Conservation (phyloP, 352 stramenopile genomes). For the Ophiocytium majus region DNA sequence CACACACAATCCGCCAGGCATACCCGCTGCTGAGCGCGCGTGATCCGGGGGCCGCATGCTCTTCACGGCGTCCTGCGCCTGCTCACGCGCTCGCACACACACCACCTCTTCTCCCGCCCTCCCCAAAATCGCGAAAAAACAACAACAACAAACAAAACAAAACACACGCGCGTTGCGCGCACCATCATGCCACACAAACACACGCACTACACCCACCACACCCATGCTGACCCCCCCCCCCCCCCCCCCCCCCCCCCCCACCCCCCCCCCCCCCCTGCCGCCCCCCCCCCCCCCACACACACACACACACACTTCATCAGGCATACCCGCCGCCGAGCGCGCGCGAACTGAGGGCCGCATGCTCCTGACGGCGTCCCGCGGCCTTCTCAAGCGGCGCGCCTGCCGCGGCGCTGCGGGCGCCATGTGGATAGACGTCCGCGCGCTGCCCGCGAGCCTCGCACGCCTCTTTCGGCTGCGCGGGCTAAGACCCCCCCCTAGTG, state of each 20-base stretch:
- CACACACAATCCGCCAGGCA: no score
- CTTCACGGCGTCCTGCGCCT: constrained; percentile 1
- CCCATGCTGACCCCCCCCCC: no score
- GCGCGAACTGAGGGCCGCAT: not conserved
- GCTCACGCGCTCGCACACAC: not conserved
- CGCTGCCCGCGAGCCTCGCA: constrained; percentile 6
- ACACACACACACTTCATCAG: no score
- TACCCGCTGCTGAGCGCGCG: not conserved
- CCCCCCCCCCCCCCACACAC: no score
- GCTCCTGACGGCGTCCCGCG: constrained; percentile 5
- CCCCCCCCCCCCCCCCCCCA: no score
- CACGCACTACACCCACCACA: no score
- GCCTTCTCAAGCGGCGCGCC: not conserved
- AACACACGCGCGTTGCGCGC: no score
- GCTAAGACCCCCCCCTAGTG: not conserved
- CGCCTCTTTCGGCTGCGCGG: not conserved
- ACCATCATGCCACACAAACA: no score
- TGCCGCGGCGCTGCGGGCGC: not conserved
- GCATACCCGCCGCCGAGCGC: not conserved
- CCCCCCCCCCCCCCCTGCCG: no score
- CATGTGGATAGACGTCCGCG: not conserved
- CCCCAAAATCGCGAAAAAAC: no score
- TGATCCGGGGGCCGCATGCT: not conserved
- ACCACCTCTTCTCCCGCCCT: no score
- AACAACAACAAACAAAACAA: no score